phyloP scores from a whole-genome alignment of 2,329 filamentous ascomycete genomes.

The Penicillium decumbens region DNA sequence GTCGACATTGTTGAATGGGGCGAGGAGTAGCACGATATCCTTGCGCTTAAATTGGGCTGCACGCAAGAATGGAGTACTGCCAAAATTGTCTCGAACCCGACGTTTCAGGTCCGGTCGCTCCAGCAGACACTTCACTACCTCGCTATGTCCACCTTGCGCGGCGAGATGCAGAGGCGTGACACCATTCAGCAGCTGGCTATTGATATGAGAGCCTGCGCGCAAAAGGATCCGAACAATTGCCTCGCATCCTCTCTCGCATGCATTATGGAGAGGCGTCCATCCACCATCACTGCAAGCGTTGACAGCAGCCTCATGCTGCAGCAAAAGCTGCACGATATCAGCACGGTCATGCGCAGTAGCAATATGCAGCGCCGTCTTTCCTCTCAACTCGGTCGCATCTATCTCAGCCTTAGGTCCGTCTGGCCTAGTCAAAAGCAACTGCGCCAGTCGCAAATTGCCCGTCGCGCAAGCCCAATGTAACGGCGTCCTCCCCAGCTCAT shows the following conservation, averaged over 20 bases:
- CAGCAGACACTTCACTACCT: conserved; percentile 36
- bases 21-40: conserved; percentile 35
- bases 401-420: conserved; percentile 38
- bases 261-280: conserved; percentile 53
- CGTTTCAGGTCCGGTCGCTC: conserved; percentile 31
- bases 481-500: conserved; percentile 50
- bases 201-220: conserved; percentile 33
- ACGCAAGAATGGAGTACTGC: conserved; percentile 40
- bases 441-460: conserved; percentile 49
- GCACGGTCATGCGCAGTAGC: conserved; percentile 44
- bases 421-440: conserved; percentile 42
- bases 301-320: conserved; percentile 44
- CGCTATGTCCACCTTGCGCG: conserved; percentile 37
- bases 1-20: conserved; percentile 37
- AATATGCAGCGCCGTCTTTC: conserved; percentile 49
- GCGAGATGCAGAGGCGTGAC: conserved; percentile 40
- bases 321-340: conserved; percentile 38
- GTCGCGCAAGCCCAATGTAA: conserved; percentile 57
- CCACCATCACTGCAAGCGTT: conserved; percentile 49
- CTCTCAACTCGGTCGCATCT: conserved; percentile 39
- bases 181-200: conserved; percentile 38
- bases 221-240: conserved; percentile 46
- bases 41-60: conserved; percentile 39
- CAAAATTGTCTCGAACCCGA: conserved; percentile 36
- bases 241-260: conserved; percentile 48